Evolutionary conservation across 108 stramenopile genomes (phyloP), one percentile per base, ranked within the genome.

Genomic region (Cyclostephanos invisitatus): DNA sequence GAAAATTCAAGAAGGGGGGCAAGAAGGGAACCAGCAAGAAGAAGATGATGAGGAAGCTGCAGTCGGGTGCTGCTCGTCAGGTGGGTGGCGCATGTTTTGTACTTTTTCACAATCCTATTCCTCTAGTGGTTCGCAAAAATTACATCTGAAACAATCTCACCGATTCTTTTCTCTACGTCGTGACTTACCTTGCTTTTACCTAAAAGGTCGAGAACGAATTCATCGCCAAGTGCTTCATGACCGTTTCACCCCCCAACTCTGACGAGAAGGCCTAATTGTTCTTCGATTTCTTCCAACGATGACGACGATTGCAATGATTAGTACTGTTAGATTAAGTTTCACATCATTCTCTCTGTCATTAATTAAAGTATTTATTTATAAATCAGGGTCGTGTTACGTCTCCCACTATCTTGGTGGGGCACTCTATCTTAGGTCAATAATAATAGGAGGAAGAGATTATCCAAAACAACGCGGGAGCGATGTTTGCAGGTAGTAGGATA

Each of bases 211-310:
- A 94, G 74, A 85, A 86, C 47, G 94, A 95, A 83, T 95, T 92
- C 77, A 87, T 95, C 75, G 81, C 88, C 70, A 91, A 92, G 76
- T 91, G 90, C 83, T 95, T 91, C 72, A 86, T 85, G 64, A 88
- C 91, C 37, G 80, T 84, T 25, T 65, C 88, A 69, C 72, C 85
- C 21, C 87, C 91, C 1, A 85, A 83, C 62, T 73, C 87, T 35
- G 84, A 81, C 8, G 82, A 86, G 28, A 72, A 80, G 62, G 69
- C 68, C 42, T 70, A 77, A 60, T 35, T 11, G 10, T 20, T 0
- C 22, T 27, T 1, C 11, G 7, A 53, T 53, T 24, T 28, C 2
- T 29, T 57, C n/a, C 56, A 57, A 57, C 11, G 62, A 37, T 29
- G 37, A n/a, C 24, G 46, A 5, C 37, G 62, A n/a, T n/a, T n/a